Conservation (phyloP, 352 stramenopile genomes). For the Blastocystis sp. region DNA sequence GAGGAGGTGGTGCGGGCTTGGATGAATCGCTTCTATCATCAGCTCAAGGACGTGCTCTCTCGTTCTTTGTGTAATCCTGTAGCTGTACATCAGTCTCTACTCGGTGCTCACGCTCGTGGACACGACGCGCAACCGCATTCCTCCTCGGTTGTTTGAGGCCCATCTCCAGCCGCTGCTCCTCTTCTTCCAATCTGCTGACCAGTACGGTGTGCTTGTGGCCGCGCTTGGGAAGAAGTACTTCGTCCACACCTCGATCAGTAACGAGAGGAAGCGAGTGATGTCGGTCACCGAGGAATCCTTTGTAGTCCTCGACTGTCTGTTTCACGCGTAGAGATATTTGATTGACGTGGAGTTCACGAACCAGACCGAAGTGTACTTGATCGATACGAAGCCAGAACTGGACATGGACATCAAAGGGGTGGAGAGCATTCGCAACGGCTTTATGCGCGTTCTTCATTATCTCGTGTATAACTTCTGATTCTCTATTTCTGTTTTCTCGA, state of each 20-base stretch:
- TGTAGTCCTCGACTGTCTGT: neutral
- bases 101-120: neutral
- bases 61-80: neutral
- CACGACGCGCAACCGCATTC: neutral
- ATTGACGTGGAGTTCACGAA: slow-evolving; percentile 37
- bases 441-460: slow-evolving; percentile 43
- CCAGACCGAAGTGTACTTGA: slow-evolving; percentile 2
- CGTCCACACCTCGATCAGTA: neutral
- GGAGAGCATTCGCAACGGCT: neutral
- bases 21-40: neutral
- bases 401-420: neutral
- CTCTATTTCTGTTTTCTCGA: neutral
- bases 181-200: slow-evolving; percentile 13
- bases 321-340: slow-evolving; percentile 45
- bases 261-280: neutral
- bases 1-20: neutral
- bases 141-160: neutral
- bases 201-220: slow-evolving; percentile 9
- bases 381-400: neutral
- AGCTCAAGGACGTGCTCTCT: neutral
- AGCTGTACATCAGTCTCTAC: neutral
- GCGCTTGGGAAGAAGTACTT: neutral
- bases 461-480: slow-evolving; percentile 38
- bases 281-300: neutral
- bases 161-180: neutral